Evolutionary conservation across 2,329 filamentous ascomycete species (phyloP).

Genomic region (Fulvia fulva): DNA sequence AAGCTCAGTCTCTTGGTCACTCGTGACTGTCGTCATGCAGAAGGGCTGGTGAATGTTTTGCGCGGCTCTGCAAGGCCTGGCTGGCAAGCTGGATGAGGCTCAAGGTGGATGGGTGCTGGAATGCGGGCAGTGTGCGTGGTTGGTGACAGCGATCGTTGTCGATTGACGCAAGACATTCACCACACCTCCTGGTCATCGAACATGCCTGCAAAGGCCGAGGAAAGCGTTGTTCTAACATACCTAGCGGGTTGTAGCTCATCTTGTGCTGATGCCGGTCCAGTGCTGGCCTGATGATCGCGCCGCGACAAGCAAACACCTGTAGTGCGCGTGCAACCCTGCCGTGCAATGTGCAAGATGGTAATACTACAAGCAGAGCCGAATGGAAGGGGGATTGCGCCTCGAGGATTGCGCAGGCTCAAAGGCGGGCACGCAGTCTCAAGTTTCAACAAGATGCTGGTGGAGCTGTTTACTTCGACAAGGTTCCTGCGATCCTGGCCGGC

Average conservation of each 20-base stretch:
- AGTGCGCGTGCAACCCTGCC: not conserved
- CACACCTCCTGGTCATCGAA: conserved; percentile 6
- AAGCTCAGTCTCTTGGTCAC: conserved; percentile 8
- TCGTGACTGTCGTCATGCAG: not conserved
- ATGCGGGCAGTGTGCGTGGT: conserved; percentile 15
- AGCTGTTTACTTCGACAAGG: conserved; percentile 3
- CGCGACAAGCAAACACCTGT: not conserved
- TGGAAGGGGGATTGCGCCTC: not conserved
- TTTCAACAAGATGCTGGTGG: not conserved
- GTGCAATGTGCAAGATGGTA: not conserved
- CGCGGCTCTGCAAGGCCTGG: not conserved
- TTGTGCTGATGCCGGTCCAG: no score
- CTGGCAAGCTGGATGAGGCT: no score
- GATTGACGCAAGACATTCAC: conserved; percentile 1
- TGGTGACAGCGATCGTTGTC: not conserved
- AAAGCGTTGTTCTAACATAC: conserved; percentile 12
- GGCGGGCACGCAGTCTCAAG: conserved; percentile 2
- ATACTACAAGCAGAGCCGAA: not conserved
- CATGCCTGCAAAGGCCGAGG: conserved; percentile 10
- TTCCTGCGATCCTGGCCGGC: not conserved
- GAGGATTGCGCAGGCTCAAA: conserved; percentile 1
- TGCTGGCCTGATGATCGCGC: not conserved
- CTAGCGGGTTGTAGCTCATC: conserved; percentile 27
- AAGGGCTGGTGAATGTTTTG: conserved; percentile 2
- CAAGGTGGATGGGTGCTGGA: conserved; percentile 14